Evolutionary conservation across 2,329 filamentous ascomycete species (phyloP).

Genomic region (Arthrinium phaeospermum): DNA sequence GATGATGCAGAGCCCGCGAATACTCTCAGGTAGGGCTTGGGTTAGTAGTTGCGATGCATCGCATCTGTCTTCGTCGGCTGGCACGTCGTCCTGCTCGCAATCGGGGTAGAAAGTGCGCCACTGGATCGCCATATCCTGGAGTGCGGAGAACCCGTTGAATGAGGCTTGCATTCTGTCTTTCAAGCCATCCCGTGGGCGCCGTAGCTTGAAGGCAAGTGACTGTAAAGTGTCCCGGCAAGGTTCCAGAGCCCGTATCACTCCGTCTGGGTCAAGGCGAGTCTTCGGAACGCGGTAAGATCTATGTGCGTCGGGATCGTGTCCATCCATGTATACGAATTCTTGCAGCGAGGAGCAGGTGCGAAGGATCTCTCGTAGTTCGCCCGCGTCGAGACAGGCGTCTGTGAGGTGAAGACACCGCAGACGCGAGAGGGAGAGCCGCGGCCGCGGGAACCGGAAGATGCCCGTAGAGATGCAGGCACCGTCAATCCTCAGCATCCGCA

Average conservation of each 20-base stretch:
- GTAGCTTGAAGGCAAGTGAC: background rate
- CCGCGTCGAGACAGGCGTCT: background rate
- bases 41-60: background rate
- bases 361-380: background rate
- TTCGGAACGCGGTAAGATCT: background rate
- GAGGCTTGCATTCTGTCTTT: background rate
- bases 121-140: background rate
- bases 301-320: background rate
- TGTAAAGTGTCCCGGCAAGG: background rate
- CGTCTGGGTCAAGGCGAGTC: background rate
- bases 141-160: background rate
- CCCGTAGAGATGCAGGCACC: background rate
- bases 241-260: background rate
- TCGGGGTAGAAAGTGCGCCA: background rate
- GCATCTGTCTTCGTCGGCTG: background rate
- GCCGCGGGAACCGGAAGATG: background rate
- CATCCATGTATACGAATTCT: background rate
- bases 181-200: too few species aligned
- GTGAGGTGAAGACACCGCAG: background rate
- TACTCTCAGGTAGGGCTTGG: background rate
- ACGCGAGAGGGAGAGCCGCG: background rate
- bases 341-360: background rate
- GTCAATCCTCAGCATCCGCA: background rate
- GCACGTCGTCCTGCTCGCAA: background rate
- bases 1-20: background rate